Base-by-base conservation (phyloP, 2,329 filamentous ascomycete genomes). In the Aschersonia sp. region DNA sequence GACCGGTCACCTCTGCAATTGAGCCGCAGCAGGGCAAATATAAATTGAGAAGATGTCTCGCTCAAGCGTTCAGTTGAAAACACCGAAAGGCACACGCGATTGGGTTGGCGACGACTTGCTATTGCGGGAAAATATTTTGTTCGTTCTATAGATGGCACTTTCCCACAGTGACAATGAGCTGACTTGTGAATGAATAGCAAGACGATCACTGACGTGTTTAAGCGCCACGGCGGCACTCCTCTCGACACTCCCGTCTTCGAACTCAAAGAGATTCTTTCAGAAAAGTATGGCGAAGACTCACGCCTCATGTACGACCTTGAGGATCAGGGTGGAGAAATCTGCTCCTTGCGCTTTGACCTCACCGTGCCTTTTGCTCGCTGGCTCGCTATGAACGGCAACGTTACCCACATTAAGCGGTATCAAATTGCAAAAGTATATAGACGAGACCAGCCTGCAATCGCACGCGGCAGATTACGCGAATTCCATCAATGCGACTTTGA, bases 401-500 rank as follows among this genome's bases (percentile, higher is more conserved):
- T 94, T 48, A 79, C 84, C 63, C 83, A 74, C 64, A 89, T 95
- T 69, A 95, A 94, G 71, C 79, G 89, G 59, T 95, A 94, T 65
- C 88, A 94, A 68, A 89, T 95, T 55, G 87, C 87, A 55, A 95
- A 95, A 69, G 89, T 95, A 53, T 70, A 70, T 60, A 64, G 67
- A 37, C 55, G 66, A 54, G 66, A 68, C 48, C 66, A 68, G 53
- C 65, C 65, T 22, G 30, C 29, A 45, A 86, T 95, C 69, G 86
- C 83, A 52, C 92, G 94, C 64, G 89, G 89, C 44, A 79, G 88
- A 48, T 90, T 94, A 84, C 78, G 89, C 59, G 89, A 95, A 67
- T 94, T 94, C 67, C 94, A 94, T 69, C 89, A 95, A 67, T 95
- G 88, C 69, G 89, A 95, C 67, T 92, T 95, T 60, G 88, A 95